phyloP scores from a whole-genome alignment of 352 stramenopile species.

The Peronospora tabacina region DNA sequence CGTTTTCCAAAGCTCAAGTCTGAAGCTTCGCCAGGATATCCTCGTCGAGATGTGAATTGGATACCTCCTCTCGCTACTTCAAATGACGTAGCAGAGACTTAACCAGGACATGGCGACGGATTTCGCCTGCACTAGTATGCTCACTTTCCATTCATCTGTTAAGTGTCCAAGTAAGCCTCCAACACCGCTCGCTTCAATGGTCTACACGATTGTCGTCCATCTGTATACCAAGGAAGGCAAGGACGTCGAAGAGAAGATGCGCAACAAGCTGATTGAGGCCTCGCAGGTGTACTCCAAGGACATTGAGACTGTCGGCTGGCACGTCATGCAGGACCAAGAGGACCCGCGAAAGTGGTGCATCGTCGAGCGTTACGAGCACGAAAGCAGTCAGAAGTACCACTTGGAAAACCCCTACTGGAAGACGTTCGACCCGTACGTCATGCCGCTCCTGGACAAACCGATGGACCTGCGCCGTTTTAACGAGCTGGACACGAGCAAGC shows the following conservation, averaged over 20 bases:
- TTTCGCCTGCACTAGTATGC: no score
- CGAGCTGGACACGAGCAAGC: conserved; percentile 27
- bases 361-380: conserved; percentile 30
- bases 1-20: no score
- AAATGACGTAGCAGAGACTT: not conserved
- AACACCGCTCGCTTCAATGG: conserved; percentile 9
- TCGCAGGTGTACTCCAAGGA: conserved; percentile 34
- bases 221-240: conserved; percentile 33
- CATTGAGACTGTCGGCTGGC: conserved; percentile 23
- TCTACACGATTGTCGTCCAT: conserved; percentile 33
- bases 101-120: not conserved
- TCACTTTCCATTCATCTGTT: not conserved
- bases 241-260: conserved; percentile 32
- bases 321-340: conserved; percentile 30
- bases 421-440: conserved; percentile 26
- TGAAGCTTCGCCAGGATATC: no score
- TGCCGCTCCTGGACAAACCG: conserved; percentile 23
- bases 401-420: conserved; percentile 28
- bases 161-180: not conserved
- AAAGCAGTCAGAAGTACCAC: conserved; percentile 31
- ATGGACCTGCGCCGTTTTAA: conserved; percentile 30
- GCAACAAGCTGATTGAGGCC: conserved; percentile 32
- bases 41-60: no score
- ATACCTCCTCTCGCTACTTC: not conserved
- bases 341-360: conserved; percentile 33